Conservation (phyloP, 768 basidiomycete genomes). For the Ramaria sp. region DNA sequence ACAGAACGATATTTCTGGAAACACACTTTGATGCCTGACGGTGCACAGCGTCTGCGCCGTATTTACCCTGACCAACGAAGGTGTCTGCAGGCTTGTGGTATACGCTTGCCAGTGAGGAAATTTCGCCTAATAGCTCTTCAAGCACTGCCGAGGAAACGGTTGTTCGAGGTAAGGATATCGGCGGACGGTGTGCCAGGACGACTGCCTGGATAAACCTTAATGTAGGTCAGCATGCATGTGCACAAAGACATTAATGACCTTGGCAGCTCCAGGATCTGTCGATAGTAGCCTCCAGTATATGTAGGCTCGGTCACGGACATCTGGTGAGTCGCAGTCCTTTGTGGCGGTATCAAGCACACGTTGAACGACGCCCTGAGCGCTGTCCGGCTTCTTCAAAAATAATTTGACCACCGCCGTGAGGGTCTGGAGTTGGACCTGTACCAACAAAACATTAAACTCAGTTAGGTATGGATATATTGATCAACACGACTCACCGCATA, state of each 20-base stretch:
- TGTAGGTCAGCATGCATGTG: not conserved
- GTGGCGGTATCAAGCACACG: constrained; percentile 89
- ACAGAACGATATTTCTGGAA: not conserved
- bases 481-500: constrained; percentile 51
- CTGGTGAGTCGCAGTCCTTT: constrained; percentile 93
- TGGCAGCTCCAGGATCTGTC: constrained; percentile 91
- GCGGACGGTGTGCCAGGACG: constrained; percentile 84
- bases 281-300: constrained; percentile 96
- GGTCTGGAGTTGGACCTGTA: constrained; percentile 54
- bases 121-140: constrained; percentile 85
- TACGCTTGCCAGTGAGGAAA: constrained; percentile 83
- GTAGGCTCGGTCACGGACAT: constrained; percentile 93
- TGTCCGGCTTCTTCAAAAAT: constrained; percentile 90
- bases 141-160: constrained; percentile 80
- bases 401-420: constrained; percentile 95
- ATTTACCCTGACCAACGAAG: constrained; percentile 84
- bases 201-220: constrained; percentile 60
- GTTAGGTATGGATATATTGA: not conserved
- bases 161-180: constrained; percentile 86
- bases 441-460: not conserved
- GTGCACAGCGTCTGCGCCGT: constrained; percentile 73
- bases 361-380: constrained; percentile 87
- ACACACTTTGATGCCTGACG: constrained; percentile 51
- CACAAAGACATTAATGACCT: constrained; percentile 34
- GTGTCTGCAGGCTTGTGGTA: constrained; percentile 97